Conservation (phyloP, 1,284 basidiomycete genomes). For the Agaricales sp. region DNA sequence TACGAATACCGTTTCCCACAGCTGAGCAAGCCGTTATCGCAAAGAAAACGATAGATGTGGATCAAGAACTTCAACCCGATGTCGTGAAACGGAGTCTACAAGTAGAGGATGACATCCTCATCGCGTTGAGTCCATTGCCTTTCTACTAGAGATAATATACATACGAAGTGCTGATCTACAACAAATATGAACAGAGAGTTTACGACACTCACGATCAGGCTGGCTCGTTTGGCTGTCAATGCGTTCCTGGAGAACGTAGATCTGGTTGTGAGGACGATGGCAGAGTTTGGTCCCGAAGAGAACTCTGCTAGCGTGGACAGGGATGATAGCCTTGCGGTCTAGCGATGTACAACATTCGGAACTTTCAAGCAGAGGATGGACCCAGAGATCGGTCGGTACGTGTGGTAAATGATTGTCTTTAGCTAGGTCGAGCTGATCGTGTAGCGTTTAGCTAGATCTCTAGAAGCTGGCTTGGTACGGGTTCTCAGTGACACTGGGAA, state of each 20-base stretch:
- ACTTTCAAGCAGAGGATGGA: no score
- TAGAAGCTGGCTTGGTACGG: no score
- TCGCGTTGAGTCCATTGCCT: slow-evolving; percentile 44
- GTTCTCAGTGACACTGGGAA: no score
- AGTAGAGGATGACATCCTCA: slow-evolving; percentile 54
- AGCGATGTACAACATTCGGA: no score
- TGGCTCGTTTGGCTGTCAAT: slow-evolving; percentile 76
- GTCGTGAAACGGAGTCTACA: slow-evolving; percentile 63
- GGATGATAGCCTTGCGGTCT: no score
- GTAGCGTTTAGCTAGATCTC: no score
- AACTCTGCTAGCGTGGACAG: no score
- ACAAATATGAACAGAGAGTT: slow-evolving; percentile 43
- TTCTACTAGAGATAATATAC: slow-evolving; percentile 1
- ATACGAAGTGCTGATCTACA: background rate
- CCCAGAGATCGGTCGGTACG: no score
- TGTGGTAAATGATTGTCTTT: no score
- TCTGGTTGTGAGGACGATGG: slow-evolving; percentile 73
- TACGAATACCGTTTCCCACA: slow-evolving; percentile 71
- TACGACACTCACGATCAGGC: slow-evolving; percentile 66
- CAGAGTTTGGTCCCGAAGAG: slow-evolving; percentile 49
- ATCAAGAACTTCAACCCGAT: slow-evolving; percentile 71
- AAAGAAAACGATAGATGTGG: slow-evolving; percentile 75
- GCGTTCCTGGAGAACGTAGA: slow-evolving; percentile 83
- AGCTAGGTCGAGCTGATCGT: no score
- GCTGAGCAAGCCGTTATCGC: slow-evolving; percentile 68